Base-by-base conservation (phyloP, 495 filamentous ascomycete genomes). In the Penicillium cataractarum region DNA sequence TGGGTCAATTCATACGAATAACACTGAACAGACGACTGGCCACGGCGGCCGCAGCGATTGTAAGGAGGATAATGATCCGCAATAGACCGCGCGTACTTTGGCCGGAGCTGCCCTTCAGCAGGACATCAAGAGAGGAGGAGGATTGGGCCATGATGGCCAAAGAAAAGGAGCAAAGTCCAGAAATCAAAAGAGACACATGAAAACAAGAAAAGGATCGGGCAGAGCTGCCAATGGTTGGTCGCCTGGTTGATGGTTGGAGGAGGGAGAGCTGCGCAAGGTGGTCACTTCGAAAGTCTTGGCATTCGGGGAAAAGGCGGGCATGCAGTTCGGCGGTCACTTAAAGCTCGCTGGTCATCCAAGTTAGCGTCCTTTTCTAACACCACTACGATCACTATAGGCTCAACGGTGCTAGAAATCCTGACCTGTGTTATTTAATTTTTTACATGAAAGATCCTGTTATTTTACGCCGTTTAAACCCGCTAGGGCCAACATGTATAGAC, bases 11-110 rank as follows among this genome's bases (percentile, higher is more conserved):
- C 92, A 74, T 89, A 96, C 92, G 88, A 75, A 99, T 98, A 53
- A 99, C 96, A 74, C 91, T 95, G 84, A 99, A 99, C 58, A 99
- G 82, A 70, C 96, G 91, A 83, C 93, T 97, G 51, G 95, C 86
- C 72, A 98, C 85, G 55, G 96, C 94, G 49, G 94, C 94, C 53
- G 85, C 93, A 64, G 96, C 96, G 76, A 99, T 96, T 66, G 92
- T 89, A 71, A 82, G 84, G 56, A 99, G 88, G 82, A 99, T 98
- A 74, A 96, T 87, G 63, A 97, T 85, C 69, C 93, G 90, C 68
- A 99, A 80, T 64, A 97, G 75, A 60, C 92, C 90, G 70, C 95
- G 89, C 55, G 93, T 92, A 74, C 87, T 97, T 74, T 78, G 81
- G 65, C 87, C 85, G 62, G 83, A 88, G 67, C 80, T 83, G 66